phyloP scores from a whole-genome alignment of 805 yeast genomes.

The Metschnikowia baotianmanensis region DNA sequence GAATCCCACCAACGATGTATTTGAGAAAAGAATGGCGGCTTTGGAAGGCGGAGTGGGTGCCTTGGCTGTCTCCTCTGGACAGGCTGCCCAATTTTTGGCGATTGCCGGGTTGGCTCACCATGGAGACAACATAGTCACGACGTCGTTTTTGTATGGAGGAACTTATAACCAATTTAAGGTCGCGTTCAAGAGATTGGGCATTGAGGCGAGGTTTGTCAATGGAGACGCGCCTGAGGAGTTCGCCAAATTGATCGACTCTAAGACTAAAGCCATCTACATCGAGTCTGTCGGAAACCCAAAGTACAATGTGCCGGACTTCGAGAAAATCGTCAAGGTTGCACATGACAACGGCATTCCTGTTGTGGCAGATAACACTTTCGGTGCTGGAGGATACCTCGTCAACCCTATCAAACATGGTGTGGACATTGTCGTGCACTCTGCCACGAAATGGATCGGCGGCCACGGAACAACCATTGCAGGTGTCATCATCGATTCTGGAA shows the following conservation, averaged over 20 bases:
- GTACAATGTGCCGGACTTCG: slow-evolving; percentile 90
- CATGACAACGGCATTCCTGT: slow-evolving; percentile 86
- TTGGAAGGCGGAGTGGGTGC: slow-evolving; percentile 93
- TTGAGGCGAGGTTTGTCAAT: slow-evolving; percentile 78
- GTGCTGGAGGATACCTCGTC: slow-evolving; percentile 90
- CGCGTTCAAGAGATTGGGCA: slow-evolving; percentile 84
- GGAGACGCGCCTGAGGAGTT: slow-evolving; percentile 80
- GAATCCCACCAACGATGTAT: slow-evolving; percentile 91
- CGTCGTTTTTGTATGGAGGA: slow-evolving; percentile 91
- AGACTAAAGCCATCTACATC: slow-evolving; percentile 84
- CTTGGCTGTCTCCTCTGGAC: slow-evolving; percentile 90
- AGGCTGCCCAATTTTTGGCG: slow-evolving; percentile 90
- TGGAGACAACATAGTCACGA: slow-evolving; percentile 88
- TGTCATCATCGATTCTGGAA: slow-evolving; percentile 85
- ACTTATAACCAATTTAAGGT: slow-evolving; percentile 95
- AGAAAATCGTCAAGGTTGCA: slow-evolving; percentile 68
- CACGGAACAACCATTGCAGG: slow-evolving; percentile 96
- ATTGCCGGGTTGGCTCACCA: slow-evolving; percentile 77
- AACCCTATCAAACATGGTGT: slow-evolving; percentile 88
- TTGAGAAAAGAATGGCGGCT: slow-evolving; percentile 90
- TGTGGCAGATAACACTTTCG: slow-evolving; percentile 94
- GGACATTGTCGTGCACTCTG: slow-evolving; percentile 89
- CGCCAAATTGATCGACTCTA: slow-evolving; percentile 70
- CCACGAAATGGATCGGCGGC: slow-evolving; percentile 98
- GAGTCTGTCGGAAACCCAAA: slow-evolving; percentile 94